Evolutionary conservation across 345 rosid species (phyloP).

Genomic region (Syzygium aromaticum): DNA sequence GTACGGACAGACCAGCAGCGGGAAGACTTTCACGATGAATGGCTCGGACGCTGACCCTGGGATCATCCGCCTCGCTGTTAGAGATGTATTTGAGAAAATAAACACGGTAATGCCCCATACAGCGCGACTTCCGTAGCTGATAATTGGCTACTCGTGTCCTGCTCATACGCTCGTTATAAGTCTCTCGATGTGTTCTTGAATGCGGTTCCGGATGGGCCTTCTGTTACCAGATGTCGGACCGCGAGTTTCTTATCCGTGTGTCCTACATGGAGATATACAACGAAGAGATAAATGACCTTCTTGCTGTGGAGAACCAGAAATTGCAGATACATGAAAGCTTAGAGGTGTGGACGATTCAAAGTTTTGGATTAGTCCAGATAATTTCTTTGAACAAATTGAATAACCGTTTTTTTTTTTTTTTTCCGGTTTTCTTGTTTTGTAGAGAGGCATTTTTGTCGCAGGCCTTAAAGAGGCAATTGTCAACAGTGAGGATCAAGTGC

Average conservation of each 20-base stretch:
- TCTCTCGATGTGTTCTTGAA: not conserved
- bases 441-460: conserved; percentile 88
- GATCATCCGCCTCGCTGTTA: conserved; percentile 64
- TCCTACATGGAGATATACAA: conserved; percentile 96
- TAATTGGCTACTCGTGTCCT: not conserved
- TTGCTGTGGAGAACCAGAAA: conserved; percentile 71
- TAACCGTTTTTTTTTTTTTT: not conserved
- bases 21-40: conserved; percentile 95
- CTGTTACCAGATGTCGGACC: conserved; percentile 49
- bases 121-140: not conserved
- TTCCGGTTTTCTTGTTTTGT: not conserved
- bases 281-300: conserved; percentile 88
- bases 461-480: conserved; percentile 90
- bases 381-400: not conserved
- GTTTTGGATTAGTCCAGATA: not conserved
- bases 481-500: conserved; percentile 72
- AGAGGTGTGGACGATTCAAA: conserved; percentile 40
- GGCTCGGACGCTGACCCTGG: conserved; percentile 77
- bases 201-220: conserved; percentile 1
- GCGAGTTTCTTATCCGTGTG: conserved; percentile 87
- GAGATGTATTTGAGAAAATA: conserved; percentile 56
- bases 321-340: conserved; percentile 86
- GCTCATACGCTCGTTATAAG: not conserved
- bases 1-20: conserved; percentile 98
- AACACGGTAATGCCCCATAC: conserved; percentile 21